Base-by-base conservation (phyloP, 2,329 filamentous ascomycete species). In the Periglandula ipomoeae region DNA sequence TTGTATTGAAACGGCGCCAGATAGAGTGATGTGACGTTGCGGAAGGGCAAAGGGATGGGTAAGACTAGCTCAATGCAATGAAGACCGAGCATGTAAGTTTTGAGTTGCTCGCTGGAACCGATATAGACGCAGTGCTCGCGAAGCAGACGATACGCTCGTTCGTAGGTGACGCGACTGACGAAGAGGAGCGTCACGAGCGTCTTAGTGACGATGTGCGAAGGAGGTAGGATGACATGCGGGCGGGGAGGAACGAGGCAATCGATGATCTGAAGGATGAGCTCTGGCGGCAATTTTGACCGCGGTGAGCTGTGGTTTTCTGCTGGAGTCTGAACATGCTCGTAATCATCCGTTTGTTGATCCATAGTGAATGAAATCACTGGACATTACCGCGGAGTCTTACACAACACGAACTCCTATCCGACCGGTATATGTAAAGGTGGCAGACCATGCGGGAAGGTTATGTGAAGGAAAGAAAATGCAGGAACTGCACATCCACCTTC, bases 101-200 rank as follows among this genome's bases (percentile, higher is more conserved):
- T 57, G 13, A 72, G 63, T 19, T 67, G 65, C 4, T 52, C 52
- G 15, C 59, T 58, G 20, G 67, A 67, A 44, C 72, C 66, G 35
- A 78, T 59, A 53, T 70, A 69, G 32, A 74, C 53, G 57, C 72
- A 76, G 53, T 69, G 64, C 50, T 68, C 58, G 41, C 67, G 67
- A n/a, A 77, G 65, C 10, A 71, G 61, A 35, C 62, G 66, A 15
- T 63, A 62, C 3, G 74, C 71, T 9, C 68, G 50, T 4, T 56
- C 53, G 51, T 71, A 65, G 3, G 70, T 73, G 15, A 66, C 65
- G 3, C 65, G 65, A 32, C 67, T 73, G 34, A 73, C 69, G 19
- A 64, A 58, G 3, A 68, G 67, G 50, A 76, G 65, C 17, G 70
- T 61, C 15, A 75, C 55, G 5, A 76, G 65, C 6, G 72, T 68